phyloP scores from a whole-genome alignment of 1,284 basidiomycete genomes.

The Trichosporon sp. region DNA sequence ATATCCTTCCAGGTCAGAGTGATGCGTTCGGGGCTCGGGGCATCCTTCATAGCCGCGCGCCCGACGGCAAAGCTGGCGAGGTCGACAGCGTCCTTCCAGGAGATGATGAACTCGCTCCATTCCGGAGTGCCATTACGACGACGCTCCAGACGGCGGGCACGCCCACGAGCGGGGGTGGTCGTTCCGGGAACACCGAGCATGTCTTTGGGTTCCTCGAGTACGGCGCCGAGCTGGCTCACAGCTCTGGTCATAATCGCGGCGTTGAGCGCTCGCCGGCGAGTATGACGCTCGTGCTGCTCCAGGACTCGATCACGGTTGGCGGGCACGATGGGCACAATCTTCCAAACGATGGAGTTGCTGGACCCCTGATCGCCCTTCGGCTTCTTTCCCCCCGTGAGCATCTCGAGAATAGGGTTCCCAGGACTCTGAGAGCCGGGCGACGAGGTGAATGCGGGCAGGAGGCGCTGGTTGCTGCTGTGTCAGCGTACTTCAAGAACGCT shows the following conservation, averaged over 20 bases:
- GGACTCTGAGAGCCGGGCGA: neutral
- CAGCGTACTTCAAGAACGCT: neutral
- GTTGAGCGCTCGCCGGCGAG: conserved; percentile 52
- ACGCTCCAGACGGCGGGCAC: conserved; percentile 62
- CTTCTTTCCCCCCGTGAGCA: conserved; percentile 11
- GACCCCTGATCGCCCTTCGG: conserved; percentile 5
- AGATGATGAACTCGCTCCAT: conserved; percentile 24
- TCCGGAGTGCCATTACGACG: conserved; percentile 55
- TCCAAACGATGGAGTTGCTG: conserved; percentile 24
- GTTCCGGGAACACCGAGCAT: conserved; percentile 25
- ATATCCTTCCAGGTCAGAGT: conserved; percentile 29
- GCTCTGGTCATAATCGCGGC: conserved; percentile 52
- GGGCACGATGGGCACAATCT: conserved; percentile 65
- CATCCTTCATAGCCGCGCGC: conserved; percentile 7
- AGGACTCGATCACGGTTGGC: conserved; percentile 53
- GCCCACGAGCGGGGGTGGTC: conserved; percentile 60
- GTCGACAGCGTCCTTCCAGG: conserved; percentile 29
- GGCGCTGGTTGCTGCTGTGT: conserved; percentile 11
- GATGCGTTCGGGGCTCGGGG: neutral
- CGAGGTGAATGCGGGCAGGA: conserved; percentile 14
- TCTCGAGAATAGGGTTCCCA: conserved; percentile 15
- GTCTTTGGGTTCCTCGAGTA: conserved; percentile 51
- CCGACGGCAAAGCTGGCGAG: conserved; percentile 26
- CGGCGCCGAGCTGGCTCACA: conserved; percentile 65
- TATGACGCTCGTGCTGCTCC: conserved; percentile 59